Base-by-base conservation (phyloP, 345 rosid genomes). In the Trapa incisa region DNA sequence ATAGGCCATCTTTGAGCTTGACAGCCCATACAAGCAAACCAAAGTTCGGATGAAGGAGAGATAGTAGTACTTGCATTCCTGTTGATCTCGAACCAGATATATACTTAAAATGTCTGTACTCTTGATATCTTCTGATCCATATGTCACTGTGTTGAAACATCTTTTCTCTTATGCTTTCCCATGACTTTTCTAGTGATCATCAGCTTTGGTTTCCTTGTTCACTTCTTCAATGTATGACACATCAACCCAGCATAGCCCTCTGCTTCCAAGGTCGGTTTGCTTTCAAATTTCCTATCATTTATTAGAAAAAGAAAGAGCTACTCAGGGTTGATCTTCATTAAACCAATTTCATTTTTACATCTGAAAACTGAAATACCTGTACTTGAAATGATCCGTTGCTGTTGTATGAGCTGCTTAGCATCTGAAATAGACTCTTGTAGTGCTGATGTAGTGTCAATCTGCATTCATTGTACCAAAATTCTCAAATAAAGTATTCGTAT, bases 391-490 rank as follows among this genome's bases (percentile, higher is more conserved):
- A 66, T 47, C 68, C 65, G 39, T 62, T 71, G 64, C 66, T 43
- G 61, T 15, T 38, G 66, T 73, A 73, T 63, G 92, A 75, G 68
- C 74, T 65, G 66, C 77, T 73, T 70, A 77, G 72, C 83, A 81
- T 81, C 75, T 78, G 81, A 58, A 72, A 78, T 60, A 82, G 74
- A 66, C 80, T 80, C 89, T 80, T 83, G 80, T 68, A 87, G 92
- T 52, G 85, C 92, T 54, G 92, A 85, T 47, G 89, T 87, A 52
- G 89, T 85, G 64, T 87, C 89, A 39, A 87, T 83, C 92, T 87
- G 81, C 80, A 53, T n/a, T 45, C 9, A 37, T 52, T 47, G 45
- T 45, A 22, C 29, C 29, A 22, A 22, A 22, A 22, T 22, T 22
- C 29, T 22, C 29, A 22, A 22, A 22, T 22, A 22, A 22, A 22